Percentiles rank a stretch among this genome's conserved stretches.
Conservation (phyloP, 108 stramenopile genomes). For the Cyclotella cryptica region DNA sequence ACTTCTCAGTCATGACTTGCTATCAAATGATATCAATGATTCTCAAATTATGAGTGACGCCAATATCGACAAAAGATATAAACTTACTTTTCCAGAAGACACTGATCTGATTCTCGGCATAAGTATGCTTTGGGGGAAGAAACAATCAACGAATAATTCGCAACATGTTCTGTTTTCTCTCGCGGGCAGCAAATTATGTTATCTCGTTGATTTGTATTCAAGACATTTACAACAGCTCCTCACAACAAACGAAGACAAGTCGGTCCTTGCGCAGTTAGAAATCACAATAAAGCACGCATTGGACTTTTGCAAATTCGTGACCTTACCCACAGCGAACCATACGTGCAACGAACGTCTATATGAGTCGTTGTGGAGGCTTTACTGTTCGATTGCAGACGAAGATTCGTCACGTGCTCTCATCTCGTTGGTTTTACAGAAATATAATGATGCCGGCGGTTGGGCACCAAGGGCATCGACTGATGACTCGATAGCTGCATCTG, state of each 20-base stretch:
- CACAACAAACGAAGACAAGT: conserved; percentile 9
- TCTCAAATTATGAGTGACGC: neutral
- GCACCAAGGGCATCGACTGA: neutral
- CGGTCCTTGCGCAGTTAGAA: conserved; percentile 25
- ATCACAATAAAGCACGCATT: conserved; percentile 22
- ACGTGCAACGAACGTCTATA: neutral
- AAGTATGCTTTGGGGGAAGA: conserved; percentile 10
- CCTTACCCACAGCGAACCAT: neutral
- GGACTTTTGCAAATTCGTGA: conserved; percentile 3
- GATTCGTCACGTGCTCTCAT: conserved; percentile 30
- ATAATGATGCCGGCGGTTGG: conserved; percentile 15
- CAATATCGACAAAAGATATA: neutral
- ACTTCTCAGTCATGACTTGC: neutral
- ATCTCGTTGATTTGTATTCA: conserved; percentile 33
- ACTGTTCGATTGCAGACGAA: conserved; percentile 35
- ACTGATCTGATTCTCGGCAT: neutral
- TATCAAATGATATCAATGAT: neutral
- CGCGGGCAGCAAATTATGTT: neutral
- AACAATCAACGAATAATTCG: neutral
- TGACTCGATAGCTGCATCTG: neutral
- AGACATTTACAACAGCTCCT: conserved; percentile 31
- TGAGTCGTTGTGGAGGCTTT: conserved; percentile 22
- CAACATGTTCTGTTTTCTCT: neutral
- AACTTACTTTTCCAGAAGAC: neutral
- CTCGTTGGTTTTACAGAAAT: conserved; percentile 16